Percentiles rank a stretch among this genome's conserved stretches.
Evolutionary conservation across 345 rosid genomes (phyloP).

Genomic region (Gynandropsis gynandra): DNA sequence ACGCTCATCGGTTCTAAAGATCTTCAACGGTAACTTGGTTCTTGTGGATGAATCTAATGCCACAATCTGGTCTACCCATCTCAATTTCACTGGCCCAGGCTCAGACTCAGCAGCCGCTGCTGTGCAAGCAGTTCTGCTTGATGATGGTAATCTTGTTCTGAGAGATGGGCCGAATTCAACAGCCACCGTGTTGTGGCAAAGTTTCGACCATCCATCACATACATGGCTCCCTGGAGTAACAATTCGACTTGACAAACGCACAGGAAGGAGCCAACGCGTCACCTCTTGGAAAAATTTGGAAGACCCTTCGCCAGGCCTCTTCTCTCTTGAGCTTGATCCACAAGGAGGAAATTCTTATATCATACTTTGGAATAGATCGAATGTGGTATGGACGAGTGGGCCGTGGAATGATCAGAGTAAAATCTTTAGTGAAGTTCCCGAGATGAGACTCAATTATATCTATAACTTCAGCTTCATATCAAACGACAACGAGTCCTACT

Average conservation of each 20-base stretch:
- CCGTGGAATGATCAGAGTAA: constrained; percentile 37
- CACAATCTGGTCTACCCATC: constrained; percentile 60
- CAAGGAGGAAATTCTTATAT: constrained; percentile 41
- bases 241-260: constrained; percentile 38
- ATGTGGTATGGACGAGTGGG: constrained; percentile 59
- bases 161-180: constrained; percentile 27
- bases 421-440: constrained; percentile 51
- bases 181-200: constrained; percentile 45
- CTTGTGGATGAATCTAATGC: constrained; percentile 39
- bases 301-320: constrained; percentile 69
- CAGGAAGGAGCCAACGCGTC: constrained; percentile 31
- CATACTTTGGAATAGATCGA: constrained; percentile 45
- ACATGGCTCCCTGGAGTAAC: constrained; percentile 78
- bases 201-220: constrained; percentile 55
- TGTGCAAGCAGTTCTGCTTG: constrained; percentile 41
- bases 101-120: constrained; percentile 24
- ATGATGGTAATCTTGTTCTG: constrained; percentile 58
- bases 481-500: constrained; percentile 45
- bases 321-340: constrained; percentile 56
- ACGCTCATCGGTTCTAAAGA: constrained; percentile 37
- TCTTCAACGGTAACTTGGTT: constrained; percentile 61
- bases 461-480: constrained; percentile 43
- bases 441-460: constrained; percentile 49
- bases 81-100: constrained; percentile 29
- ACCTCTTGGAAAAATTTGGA: constrained; percentile 54